Conservation (phyloP, 176 grass and related monocot genomes). For the Pharus latifolius region DNA sequence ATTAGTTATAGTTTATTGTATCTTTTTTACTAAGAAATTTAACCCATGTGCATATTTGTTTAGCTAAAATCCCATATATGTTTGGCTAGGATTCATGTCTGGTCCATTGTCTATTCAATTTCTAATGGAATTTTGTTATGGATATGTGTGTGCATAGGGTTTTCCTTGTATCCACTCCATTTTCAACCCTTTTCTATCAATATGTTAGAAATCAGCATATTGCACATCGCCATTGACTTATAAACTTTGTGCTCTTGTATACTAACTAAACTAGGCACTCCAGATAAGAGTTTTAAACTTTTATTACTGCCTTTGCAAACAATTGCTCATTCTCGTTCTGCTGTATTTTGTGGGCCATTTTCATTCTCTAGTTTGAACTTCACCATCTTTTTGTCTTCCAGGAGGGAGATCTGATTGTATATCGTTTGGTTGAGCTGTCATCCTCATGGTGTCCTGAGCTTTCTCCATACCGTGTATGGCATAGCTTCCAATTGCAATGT, state of each 20-base stretch:
- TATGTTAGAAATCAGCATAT: background rate
- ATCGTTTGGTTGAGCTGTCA: conserved; percentile 81
- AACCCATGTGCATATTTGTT: too few species aligned
- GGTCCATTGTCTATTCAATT: background rate
- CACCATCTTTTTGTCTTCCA: conserved; percentile 11
- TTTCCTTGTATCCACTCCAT: background rate
- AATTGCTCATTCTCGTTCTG: background rate
- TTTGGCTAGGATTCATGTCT: background rate
- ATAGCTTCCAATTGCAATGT: background rate
- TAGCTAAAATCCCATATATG: background rate
- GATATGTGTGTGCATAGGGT: background rate
- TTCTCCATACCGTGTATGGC: conserved; percentile 66
- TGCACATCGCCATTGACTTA: background rate
- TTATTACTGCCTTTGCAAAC: background rate
- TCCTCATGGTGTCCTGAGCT: conserved; percentile 82
- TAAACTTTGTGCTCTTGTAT: background rate
- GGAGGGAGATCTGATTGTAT: conserved; percentile 81
- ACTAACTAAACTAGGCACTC: background rate
- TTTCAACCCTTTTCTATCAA: background rate
- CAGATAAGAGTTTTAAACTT: background rate
- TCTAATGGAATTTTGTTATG: background rate
- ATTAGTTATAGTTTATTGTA: background rate
- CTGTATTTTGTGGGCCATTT: background rate
- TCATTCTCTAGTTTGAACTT: background rate
- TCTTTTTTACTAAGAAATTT: too few species aligned